phyloP scores from a whole-genome alignment of 2,329 filamentous ascomycete genomes.

The Elsinoe batatas region DNA sequence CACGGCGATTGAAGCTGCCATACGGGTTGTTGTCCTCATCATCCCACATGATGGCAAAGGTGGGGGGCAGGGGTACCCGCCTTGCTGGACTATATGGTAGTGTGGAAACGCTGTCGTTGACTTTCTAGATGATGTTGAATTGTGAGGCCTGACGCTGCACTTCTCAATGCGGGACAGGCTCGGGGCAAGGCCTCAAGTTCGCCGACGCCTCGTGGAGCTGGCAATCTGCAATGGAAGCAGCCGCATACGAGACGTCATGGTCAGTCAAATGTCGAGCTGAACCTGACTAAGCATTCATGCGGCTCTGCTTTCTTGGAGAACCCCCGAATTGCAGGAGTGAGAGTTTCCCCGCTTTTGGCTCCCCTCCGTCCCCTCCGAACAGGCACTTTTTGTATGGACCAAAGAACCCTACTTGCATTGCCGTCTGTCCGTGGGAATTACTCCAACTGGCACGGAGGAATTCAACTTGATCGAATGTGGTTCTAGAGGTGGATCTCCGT shows the following conservation, averaged over 20 bases:
- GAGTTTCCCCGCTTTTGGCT: background rate
- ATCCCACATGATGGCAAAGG: conserved; percentile 70
- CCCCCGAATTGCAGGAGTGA: background rate
- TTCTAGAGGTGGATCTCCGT: conserved; percentile 9
- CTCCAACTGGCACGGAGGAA: conserved; percentile 10
- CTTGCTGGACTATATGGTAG: background rate
- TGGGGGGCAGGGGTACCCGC: background rate
- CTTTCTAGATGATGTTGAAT: background rate
- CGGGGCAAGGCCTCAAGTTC: conserved; percentile 1
- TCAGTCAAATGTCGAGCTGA: background rate
- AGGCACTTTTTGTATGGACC: background rate
- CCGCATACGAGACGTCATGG: conserved; percentile 7
- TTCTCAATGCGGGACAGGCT: conserved; percentile 6
- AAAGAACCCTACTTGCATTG: background rate
- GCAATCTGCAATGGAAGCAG: background rate
- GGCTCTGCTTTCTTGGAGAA: background rate
- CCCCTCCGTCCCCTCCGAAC: background rate
- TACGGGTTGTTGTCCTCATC: conserved; percentile 99
- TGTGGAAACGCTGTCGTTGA: background rate
- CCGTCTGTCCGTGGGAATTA: conserved; percentile 8
- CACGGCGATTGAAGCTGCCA: conserved; percentile 81
- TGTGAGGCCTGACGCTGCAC: conserved; percentile 4
- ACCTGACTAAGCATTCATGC: conserved; percentile 3
- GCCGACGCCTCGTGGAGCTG: background rate
- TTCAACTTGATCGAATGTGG: conserved; percentile 4